phyloP scores from a whole-genome alignment of 139 green algal species.

The Trebouxia sp. region DNA sequence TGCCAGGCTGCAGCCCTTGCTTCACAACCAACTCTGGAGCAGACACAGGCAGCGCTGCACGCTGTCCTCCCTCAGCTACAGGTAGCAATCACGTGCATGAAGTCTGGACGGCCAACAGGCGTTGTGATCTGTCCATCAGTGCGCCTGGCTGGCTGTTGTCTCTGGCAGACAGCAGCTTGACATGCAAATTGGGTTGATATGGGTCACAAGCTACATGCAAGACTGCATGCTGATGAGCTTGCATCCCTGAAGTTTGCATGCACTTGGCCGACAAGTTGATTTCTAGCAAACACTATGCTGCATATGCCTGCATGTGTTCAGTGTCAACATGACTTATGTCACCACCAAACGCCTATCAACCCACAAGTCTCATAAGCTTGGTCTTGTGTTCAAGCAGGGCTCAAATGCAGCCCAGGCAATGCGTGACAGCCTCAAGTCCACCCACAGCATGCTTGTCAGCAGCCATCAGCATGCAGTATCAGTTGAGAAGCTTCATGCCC shows the following conservation, averaged over 20 bases:
- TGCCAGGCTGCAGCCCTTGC: not conserved
- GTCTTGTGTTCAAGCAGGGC: not conserved
- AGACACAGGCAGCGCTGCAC: not conserved
- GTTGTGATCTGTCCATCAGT: not conserved
- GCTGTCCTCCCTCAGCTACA: not conserved
- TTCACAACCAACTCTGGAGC: not conserved
- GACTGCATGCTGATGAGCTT: no score
- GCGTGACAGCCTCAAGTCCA: not conserved
- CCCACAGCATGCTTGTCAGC: not conserved
- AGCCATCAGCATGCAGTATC: not conserved
- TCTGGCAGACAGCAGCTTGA: not conserved
- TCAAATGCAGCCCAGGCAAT: not conserved
- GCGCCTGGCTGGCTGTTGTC: not conserved
- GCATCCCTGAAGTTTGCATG: not conserved
- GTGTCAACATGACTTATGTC: not conserved
- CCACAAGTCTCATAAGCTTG: no score
- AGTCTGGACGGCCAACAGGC: not conserved
- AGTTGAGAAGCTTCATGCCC: no score
- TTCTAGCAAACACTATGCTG: not conserved
- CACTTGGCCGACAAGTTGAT: not conserved
- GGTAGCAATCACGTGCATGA: no score
- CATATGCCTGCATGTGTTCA: not conserved
- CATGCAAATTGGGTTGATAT: not conserved
- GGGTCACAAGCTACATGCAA: no score
- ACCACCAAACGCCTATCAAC: not conserved